Percentiles rank a stretch among this genome's conserved stretches.
phyloP scores from a whole-genome alignment of 352 stramenopile genomes.

The Phytophthora sp. region DNA sequence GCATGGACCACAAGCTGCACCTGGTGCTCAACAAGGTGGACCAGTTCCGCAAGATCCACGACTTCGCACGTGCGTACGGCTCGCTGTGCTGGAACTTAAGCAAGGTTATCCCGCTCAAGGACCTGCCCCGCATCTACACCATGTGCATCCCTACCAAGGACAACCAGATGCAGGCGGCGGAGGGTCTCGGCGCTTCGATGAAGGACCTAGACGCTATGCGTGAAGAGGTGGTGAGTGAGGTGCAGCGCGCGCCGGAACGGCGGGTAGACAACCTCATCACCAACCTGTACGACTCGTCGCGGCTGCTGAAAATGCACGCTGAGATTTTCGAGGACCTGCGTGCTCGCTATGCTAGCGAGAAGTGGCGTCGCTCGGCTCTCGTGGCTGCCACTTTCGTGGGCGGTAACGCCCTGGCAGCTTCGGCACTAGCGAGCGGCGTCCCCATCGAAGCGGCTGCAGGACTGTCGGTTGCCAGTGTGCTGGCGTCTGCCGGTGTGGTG shows the following conservation, averaged over 20 bases:
- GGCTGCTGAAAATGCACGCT: constrained; percentile 96
- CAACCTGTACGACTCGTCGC: constrained; percentile 93
- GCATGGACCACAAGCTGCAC: constrained; percentile 99
- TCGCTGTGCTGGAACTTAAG: constrained; percentile 99
- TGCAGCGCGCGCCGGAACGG: constrained; percentile 96
- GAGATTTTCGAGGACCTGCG: constrained; percentile 86
- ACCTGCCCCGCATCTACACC: constrained; percentile 99
- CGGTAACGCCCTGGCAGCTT: constrained; percentile 75
- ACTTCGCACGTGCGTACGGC: constrained; percentile 99
- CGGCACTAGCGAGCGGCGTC: constrained; percentile 79
- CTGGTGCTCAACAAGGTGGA: constrained; percentile 99
- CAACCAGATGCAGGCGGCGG: constrained; percentile 50
- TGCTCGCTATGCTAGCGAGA: constrained; percentile 76
- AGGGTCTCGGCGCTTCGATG: constrained; percentile 78
- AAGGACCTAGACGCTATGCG: constrained; percentile 96
- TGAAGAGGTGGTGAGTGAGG: constrained; percentile 97
- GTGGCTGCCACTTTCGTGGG: constrained; percentile 67
- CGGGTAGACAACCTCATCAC: constrained; percentile 99
- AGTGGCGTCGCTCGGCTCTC: constrained; percentile 78
- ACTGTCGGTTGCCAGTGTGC: constrained; percentile 76
- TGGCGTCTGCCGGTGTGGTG: constrained; percentile 85
- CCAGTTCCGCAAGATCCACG: constrained; percentile 98
- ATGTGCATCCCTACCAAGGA: constrained; percentile 97
- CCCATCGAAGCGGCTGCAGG: constrained; percentile 85
- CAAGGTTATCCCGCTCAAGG: constrained; percentile 99